Percentiles rank a stretch among this genome's conserved stretches.
These are phyloP conservation scores for Platanthera zijinensis DNA, from an alignment of 106 monocot species.

Conservation along the genomic window DNA sequence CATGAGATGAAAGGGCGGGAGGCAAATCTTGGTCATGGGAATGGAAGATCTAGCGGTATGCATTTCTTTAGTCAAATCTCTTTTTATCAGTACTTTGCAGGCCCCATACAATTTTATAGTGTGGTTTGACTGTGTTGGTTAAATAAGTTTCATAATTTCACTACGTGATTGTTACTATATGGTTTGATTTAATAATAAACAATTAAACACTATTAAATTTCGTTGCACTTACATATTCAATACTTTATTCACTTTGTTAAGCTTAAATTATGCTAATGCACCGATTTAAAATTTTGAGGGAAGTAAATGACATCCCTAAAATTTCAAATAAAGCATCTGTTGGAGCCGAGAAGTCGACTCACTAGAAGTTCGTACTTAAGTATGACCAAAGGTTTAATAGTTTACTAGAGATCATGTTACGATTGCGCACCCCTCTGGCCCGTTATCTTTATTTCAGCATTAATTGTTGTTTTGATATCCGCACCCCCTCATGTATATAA, in stretches of 20 bases:
- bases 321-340: no score
- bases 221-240: background rate
- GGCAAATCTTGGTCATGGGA: slow-evolving; percentile 42
- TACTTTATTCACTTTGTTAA: background rate
- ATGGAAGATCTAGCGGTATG: slow-evolving; percentile 92
- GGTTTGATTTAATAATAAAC: background rate
- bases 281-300: no score
- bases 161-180: background rate
- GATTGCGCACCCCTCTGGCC: no score
- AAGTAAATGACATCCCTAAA: no score
- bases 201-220: background rate
- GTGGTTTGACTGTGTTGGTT: background rate
- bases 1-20: slow-evolving; percentile 90
- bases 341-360: no score
- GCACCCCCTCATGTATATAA: no score
- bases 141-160: background rate
- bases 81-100: background rate
- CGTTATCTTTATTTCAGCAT: no score
- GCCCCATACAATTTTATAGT: background rate
- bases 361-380: no score
- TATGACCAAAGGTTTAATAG: no score
- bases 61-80: background rate
- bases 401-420: no score
- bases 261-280: background rate
- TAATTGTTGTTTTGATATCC: no score